Evolutionary conservation across 352 stramenopile species (phyloP).

Genomic region (Pythium guiyangense): DNA sequence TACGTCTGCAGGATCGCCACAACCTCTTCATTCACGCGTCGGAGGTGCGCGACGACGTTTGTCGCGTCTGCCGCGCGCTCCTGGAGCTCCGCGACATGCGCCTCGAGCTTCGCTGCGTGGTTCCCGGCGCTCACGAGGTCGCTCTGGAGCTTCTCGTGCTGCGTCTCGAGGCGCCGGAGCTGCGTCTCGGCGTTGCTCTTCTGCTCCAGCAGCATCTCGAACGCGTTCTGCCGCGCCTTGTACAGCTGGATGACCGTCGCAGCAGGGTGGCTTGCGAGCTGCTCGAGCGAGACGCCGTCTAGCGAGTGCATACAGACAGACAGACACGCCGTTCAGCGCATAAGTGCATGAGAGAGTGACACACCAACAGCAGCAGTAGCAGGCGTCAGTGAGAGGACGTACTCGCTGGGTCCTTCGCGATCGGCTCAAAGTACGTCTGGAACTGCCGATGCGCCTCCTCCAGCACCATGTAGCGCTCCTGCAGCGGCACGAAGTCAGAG

Average conservation of each 20-base stretch:
- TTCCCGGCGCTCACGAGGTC: slow-evolving; percentile 40
- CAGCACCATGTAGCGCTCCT: slow-evolving; percentile 37
- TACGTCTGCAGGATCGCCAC: slow-evolving; percentile 64
- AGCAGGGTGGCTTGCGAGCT: slow-evolving; percentile 39
- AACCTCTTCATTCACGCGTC: slow-evolving; percentile 52
- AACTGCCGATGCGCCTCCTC: slow-evolving; percentile 43
- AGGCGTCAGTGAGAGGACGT: slow-evolving; percentile 7
- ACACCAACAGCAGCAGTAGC: neutral
- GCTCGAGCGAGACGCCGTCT: slow-evolving; percentile 36
- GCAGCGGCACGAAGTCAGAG: neutral
- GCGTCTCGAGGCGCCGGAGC: slow-evolving; percentile 40
- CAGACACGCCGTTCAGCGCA: slow-evolving; percentile 5
- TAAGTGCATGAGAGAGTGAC: neutral
- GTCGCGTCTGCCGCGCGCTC: slow-evolving; percentile 32
- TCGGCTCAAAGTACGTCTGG: slow-evolving; percentile 38
- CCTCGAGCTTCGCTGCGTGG: slow-evolving; percentile 42
- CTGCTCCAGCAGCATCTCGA: slow-evolving; percentile 55
- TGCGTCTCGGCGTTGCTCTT: slow-evolving; percentile 50
- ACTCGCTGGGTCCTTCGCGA: slow-evolving; percentile 45
- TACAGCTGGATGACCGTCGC: slow-evolving; percentile 48
- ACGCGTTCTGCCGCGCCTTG: slow-evolving; percentile 52
- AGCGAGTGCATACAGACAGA: neutral
- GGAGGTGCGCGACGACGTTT: slow-evolving; percentile 38
- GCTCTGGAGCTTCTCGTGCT: slow-evolving; percentile 44
- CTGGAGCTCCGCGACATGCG: slow-evolving; percentile 37